Percentiles rank a stretch among this genome's conserved stretches.
These are phyloP conservation scores for Lipomyces kockii DNA, from an alignment of 805 yeast species.

Conservation along the genomic window DNA sequence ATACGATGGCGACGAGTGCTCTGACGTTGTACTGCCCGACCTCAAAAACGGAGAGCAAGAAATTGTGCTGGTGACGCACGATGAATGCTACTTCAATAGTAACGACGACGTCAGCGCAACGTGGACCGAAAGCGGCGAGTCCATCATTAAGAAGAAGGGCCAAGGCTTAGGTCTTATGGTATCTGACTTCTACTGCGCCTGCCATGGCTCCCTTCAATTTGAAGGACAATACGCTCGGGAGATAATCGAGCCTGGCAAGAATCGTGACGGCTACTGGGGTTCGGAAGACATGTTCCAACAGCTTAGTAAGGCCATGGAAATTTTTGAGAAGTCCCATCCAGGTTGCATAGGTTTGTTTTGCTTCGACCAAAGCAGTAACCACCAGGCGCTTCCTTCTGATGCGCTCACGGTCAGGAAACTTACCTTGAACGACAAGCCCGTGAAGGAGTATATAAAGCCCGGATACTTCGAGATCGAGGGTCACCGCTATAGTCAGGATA, in stretches of 20 bases:
- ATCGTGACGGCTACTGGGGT: background rate
- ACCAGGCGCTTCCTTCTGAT: too few species aligned
- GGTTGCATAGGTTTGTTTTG: too few species aligned
- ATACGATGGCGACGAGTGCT: too few species aligned
- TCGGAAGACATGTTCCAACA: background rate
- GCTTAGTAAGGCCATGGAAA: background rate
- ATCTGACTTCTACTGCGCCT: conserved; percentile 1
- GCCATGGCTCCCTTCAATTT: conserved; percentile 6
- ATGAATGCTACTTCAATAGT: conserved; percentile 1
- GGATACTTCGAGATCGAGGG: too few species aligned
- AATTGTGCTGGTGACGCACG: too few species aligned
- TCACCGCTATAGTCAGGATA: too few species aligned
- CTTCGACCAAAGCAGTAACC: too few species aligned
- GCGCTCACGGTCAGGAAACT: too few species aligned
- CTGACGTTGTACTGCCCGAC: too few species aligned
- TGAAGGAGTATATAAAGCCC: too few species aligned
- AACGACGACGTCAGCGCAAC: background rate
- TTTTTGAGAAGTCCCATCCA: background rate
- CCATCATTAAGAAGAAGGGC: conserved; percentile 2
- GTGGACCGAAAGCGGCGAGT: background rate
- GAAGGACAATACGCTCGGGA: conserved; percentile 4
- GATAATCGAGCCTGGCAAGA: background rate
- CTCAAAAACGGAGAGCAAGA: too few species aligned
- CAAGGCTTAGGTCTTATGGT: background rate
- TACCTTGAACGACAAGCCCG: too few species aligned